These are phyloP conservation scores for Pleodorina starrii DNA, from an alignment of 139 green algal species.

Conservation along the genomic window DNA sequence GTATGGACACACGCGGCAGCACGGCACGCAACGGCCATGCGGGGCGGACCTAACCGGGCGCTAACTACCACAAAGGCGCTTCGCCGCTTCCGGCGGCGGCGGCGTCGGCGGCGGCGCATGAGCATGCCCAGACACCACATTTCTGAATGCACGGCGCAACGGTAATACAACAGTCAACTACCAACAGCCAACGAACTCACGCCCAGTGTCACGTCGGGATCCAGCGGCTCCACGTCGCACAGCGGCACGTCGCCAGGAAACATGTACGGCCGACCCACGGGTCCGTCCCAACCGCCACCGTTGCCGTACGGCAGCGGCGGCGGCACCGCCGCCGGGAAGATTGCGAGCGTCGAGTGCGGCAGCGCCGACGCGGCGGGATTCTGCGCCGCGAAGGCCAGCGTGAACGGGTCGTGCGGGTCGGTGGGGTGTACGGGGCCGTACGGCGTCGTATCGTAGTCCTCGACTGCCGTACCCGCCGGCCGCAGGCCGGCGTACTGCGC, in stretches of 20 bases:
- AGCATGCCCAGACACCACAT: too few relatives aligned
- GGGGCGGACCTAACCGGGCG: too few relatives aligned
- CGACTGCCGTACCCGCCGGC: constrained; percentile 19
- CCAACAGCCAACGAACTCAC: too few relatives aligned
- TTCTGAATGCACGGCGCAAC: too few relatives aligned
- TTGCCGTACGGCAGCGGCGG: not conserved
- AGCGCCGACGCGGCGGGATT: constrained; percentile 11
- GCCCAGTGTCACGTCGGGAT: too few relatives aligned
- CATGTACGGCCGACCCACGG: constrained; percentile 3
- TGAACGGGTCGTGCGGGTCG: constrained; percentile 51
- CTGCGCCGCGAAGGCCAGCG: constrained; percentile 37
- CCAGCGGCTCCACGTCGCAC: constrained; percentile 6
- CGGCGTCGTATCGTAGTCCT: constrained; percentile 35
- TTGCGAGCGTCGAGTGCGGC: not conserved
- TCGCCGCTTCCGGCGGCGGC: too few relatives aligned
- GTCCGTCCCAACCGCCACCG: not conserved
- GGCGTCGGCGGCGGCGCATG: too few relatives aligned
- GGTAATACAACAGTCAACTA: too few relatives aligned
- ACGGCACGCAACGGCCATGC: too few relatives aligned
- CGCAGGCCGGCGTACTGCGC: constrained; percentile 13
- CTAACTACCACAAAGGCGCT: too few relatives aligned
- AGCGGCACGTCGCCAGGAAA: constrained; percentile 13
- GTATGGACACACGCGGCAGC: too few relatives aligned
- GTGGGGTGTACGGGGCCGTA: not conserved
- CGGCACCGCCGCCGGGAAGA: not conserved